Conservation (phyloP, 148 eudicot species). For the Rhododendron molle region DNA sequence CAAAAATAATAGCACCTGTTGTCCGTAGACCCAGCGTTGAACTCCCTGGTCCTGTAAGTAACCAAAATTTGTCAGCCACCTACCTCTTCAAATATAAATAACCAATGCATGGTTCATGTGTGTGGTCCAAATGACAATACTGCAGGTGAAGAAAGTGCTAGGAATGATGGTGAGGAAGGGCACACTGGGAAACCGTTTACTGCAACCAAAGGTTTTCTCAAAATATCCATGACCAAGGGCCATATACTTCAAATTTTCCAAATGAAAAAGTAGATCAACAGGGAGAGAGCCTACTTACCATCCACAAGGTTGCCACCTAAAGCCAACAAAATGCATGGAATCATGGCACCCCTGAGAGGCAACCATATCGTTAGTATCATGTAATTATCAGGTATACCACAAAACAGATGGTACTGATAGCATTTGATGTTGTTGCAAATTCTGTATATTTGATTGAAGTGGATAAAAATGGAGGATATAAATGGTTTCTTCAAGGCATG, state of each 20-base stretch:
- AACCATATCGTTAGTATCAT: background rate
- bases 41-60: slow-evolving; percentile 82
- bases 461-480: background rate
- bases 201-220: background rate
- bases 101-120: background rate
- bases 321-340: slow-evolving; percentile 96
- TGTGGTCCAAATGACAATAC: background rate
- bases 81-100: background rate
- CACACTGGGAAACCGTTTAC: background rate
- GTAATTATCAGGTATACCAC: background rate
- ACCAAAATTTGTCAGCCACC: background rate
- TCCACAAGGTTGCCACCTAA: slow-evolving; percentile 92
- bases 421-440: background rate
- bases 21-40: slow-evolving; percentile 85
- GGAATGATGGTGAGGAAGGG: background rate
- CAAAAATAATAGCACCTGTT: slow-evolving; percentile 80
- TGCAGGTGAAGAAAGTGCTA: background rate
- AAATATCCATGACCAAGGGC: background rate
- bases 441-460: background rate
- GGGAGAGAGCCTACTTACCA: slow-evolving; percentile 48
- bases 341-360: slow-evolving; percentile 86
- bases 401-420: background rate
- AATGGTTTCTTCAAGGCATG: background rate
- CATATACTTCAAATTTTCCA: background rate
- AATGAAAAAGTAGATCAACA: slow-evolving; percentile 2